Conservation (phyloP, 805 yeast genomes). For the Lachancea meyersii region DNA sequence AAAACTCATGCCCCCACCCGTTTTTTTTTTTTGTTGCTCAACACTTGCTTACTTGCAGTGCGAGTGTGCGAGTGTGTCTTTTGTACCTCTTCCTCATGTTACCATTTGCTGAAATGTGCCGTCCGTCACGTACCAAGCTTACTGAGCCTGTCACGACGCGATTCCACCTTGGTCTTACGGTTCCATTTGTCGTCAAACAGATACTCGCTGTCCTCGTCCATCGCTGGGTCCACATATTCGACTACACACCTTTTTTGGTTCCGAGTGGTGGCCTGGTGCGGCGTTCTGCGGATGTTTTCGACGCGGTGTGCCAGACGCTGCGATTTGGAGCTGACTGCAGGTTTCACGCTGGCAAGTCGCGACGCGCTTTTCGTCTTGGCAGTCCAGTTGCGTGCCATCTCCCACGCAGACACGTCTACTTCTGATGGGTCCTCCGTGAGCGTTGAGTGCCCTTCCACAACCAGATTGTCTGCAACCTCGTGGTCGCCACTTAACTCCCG, state of each 20-base stretch:
- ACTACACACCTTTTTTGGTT: not conserved
- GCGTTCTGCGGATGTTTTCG: constrained; percentile 5
- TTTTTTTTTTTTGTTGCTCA: no score
- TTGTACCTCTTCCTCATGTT: no score
- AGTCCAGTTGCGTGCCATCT: constrained; percentile 18
- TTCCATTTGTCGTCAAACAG: constrained; percentile 23
- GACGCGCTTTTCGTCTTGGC: not conserved
- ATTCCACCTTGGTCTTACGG: constrained; percentile 19
- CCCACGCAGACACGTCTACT: constrained; percentile 20
- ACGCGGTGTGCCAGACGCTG: constrained; percentile 8
- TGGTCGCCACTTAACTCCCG: not conserved
- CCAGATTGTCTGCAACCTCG: not conserved
- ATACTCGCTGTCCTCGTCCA: constrained; percentile 15
- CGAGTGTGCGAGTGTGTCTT: no score
- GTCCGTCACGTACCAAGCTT: constrained; percentile 2
- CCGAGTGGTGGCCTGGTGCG: not conserved
- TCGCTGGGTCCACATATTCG: constrained; percentile 6
- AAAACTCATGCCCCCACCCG: no score
- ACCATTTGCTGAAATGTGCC: no score
- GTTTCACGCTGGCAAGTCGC: not conserved
- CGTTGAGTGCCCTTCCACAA: not conserved
- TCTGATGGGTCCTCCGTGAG: constrained; percentile 13
- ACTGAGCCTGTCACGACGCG: constrained; percentile 13
- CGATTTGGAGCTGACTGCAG: constrained; percentile 1
- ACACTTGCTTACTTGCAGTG: no score